Conservation (phyloP, 768 basidiomycete species). For the Porpolomopsis calyptriformis region DNA sequence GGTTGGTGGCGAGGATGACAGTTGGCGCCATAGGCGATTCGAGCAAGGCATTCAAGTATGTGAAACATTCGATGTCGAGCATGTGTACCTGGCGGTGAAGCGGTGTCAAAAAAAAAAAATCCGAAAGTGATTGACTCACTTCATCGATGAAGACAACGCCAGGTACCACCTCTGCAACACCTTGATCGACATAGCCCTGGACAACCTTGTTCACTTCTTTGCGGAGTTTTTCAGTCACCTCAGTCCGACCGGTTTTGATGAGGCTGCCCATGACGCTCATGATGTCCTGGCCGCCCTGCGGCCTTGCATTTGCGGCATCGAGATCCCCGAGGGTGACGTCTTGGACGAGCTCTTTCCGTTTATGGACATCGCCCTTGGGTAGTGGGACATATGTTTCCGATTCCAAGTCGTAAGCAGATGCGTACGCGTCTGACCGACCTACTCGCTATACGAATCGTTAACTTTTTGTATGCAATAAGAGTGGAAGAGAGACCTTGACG, state of each 20-base stretch:
- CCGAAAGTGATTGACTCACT: slow-evolving; percentile 32
- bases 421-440: slow-evolving; percentile 94
- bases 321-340: slow-evolving; percentile 92
- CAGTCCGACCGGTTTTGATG: slow-evolving; percentile 87
- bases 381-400: slow-evolving; percentile 97
- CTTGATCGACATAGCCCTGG: slow-evolving; percentile 94
- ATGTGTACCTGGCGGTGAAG: slow-evolving; percentile 72
- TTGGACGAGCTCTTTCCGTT: slow-evolving; percentile 90
- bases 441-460: slow-evolving; percentile 53
- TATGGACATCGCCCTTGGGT: slow-evolving; percentile 94
- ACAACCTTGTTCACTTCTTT: slow-evolving; percentile 97
- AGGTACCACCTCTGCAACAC: slow-evolving; percentile 94
- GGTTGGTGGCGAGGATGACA: slow-evolving; percentile 92
- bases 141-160: slow-evolving; percentile 99
- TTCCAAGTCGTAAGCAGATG: slow-evolving; percentile 94
- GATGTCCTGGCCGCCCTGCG: slow-evolving; percentile 95
- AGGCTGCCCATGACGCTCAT: slow-evolving; percentile 95
- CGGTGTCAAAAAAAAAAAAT: not conserved
- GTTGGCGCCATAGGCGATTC: slow-evolving; percentile 97
- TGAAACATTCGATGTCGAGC: slow-evolving; percentile 99
- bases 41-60: slow-evolving; percentile 90
- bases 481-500: slow-evolving; percentile 59
- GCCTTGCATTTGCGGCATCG: slow-evolving; percentile 92
- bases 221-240: slow-evolving; percentile 93
- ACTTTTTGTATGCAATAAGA: not conserved